Evolutionary conservation across 768 basidiomycete species (phyloP), one percentile per base, ranked within the genome.

Genomic region (Panellus pusillus): DNA sequence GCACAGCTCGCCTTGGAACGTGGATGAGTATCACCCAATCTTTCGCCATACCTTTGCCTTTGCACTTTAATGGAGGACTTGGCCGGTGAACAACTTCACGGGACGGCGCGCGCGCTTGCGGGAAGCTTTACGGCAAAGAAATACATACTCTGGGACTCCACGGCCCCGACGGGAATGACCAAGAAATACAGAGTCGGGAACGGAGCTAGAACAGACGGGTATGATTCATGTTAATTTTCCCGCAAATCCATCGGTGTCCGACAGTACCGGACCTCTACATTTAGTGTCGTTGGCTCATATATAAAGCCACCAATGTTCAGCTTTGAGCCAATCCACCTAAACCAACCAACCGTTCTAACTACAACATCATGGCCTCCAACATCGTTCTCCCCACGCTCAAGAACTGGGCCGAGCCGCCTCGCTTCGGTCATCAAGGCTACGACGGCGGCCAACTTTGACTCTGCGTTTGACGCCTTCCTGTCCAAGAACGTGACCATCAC

Each of bases 391-490:
- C 74, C 7, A 57, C 69, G 2, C 78, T 80, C 55, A 68, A 70
- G 20, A 62, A 64, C 38, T 80, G 75, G 75, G 71, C 75, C 13
- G 56, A 78, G 57, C 62, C 74, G 63, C 58, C 44, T 81, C 49
- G 64, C 65, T 4, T 58, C 72, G 20, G 49, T 81, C 42, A 66
- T 76, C 55, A 55, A 69, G 51, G 73, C 78, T 6, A 74, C 72
- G 31, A 74, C 67, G 4, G 38, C 62, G 19, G 52, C 54, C 0
- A 68, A 64, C 15, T 76, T 79, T 53, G 53, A 71, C 43, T 29
- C 54, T 17, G 70, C 73, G 0, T 77, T 80, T 63, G 71, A 79
- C 32, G 62, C 52, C 2, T 75, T 77, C 54, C 63, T 81, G 52
- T 69, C 74, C 7, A 28, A 64, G 35, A 19, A 74, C 14, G 71